Base-by-base conservation (phyloP, 106 monocot species). In the Gastrodia elata region DNA sequence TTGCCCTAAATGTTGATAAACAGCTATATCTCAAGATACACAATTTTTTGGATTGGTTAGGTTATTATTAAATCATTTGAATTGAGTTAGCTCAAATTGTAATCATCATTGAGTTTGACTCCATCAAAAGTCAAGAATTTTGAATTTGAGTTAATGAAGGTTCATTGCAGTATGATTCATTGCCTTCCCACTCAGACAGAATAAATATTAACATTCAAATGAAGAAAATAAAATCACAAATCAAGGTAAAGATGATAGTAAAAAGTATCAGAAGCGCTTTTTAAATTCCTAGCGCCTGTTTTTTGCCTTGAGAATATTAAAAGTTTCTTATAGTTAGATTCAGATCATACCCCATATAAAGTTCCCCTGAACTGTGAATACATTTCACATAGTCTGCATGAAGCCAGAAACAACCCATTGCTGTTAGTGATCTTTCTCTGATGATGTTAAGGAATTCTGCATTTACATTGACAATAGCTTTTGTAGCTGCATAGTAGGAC, bases 341-440 rank as follows among this genome's bases (percentile, higher is more conserved):
- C 14, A 77, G 1, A 55, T 5, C 80, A 61, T 93, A 98, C 97
- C 93, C 97, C 20, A 76, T 81, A 75, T 81, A 88, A 36, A 90
- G 82, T 67, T 88, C 86, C 35, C 97, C 97, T 33, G 97, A 86
- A 3, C 84, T 86, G 81, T 91, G 97, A 70, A 93, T 81, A 40
- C 97, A 98, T 78, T 98, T 98, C 8, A 98, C 93, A 80, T 98
- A 98, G 70, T 93, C 87, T 32, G 88, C 88, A 35, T 88, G 83
- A 68, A 98, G 93, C 97, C 97, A 98, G 73, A 93, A 83, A 40
- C 77, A 81, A 78, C 88, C 77, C 97, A 98, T 98, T 32, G 80
- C 73, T 5, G 86, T 68, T 46, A 93, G 69, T 49, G 88, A 88
- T 44, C 97, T 82, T 56, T 88, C 88, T 80, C 85, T 84, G 56